Conservation (phyloP, 1,284 basidiomycete species). For the Cystobasidium slooffiae region DNA sequence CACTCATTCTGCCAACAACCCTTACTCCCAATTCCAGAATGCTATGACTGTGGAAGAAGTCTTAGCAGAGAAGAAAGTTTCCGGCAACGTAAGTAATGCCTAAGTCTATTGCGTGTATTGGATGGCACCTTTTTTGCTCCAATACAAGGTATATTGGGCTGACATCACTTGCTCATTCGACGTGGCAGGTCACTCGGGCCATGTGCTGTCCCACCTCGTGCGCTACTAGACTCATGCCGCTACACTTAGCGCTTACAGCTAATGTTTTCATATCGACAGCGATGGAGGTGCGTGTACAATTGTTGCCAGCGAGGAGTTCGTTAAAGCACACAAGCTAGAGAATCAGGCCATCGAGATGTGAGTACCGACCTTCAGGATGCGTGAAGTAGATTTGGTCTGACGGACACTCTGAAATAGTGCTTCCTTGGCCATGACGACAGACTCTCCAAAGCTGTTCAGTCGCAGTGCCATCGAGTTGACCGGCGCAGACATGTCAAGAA, state of each 20-base stretch:
- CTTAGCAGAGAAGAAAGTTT: conserved; percentile 56
- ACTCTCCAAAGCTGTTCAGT: conserved; percentile 67
- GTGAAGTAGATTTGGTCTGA: not conserved
- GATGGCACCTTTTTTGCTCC: too few relatives aligned
- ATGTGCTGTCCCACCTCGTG: conserved; percentile 80
- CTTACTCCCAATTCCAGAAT: conserved; percentile 81
- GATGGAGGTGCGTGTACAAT: conserved; percentile 68
- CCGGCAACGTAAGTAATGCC: conserved; percentile 26
- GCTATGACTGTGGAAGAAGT: conserved; percentile 74
- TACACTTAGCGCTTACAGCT: not conserved
- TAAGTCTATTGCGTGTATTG: too few relatives aligned
- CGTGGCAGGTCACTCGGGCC: conserved; percentile 70
- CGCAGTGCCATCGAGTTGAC: conserved; percentile 73
- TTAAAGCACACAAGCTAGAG: conserved; percentile 72
- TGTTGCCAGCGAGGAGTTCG: conserved; percentile 79
- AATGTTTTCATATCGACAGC: conserved; percentile 32
- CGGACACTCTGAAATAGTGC: conserved; percentile 57
- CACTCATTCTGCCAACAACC: conserved; percentile 77
- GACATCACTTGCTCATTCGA: too few relatives aligned
- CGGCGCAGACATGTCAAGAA: conserved; percentile 73
- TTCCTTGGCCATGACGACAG: conserved; percentile 68
- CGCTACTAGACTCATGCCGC: not conserved
- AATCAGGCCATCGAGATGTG: conserved; percentile 77
- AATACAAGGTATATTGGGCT: too few relatives aligned
- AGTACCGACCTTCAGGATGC: conserved; percentile 41